Percentiles rank a stretch among this genome's conserved stretches.
Conservation (phyloP, 306 rosid genomes). For the Cicer chorassanicum region DNA sequence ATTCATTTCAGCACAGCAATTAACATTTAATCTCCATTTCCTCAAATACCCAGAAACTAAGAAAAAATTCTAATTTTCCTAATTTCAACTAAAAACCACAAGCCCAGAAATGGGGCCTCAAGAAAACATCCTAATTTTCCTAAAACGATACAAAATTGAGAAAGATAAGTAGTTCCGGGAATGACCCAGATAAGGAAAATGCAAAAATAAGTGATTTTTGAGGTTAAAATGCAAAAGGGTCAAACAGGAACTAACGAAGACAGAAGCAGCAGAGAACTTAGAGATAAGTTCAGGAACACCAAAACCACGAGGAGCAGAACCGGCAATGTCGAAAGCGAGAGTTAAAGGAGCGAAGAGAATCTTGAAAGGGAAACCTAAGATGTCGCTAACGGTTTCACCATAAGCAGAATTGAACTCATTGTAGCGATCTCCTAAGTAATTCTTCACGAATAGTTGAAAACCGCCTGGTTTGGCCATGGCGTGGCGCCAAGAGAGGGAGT, state of each 20-base stretch:
- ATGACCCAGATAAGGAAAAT: slow-evolving; percentile 31
- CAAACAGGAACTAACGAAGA: slow-evolving; percentile 65
- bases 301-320: slow-evolving; percentile 94
- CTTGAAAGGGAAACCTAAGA: slow-evolving; percentile 78
- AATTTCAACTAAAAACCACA: slow-evolving; percentile 26
- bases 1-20: background rate
- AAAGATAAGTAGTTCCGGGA: background rate
- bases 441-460: slow-evolving; percentile 55
- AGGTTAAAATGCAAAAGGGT: background rate
- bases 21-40: slow-evolving; percentile 7
- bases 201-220: background rate
- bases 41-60: slow-evolving; percentile 16
- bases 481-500: slow-evolving; percentile 37
- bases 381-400: slow-evolving; percentile 72
- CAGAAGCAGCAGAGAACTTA: slow-evolving; percentile 82
- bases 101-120: slow-evolving; percentile 3
- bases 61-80: background rate
- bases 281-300: slow-evolving; percentile 94
- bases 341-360: slow-evolving; percentile 80
- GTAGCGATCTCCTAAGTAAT: slow-evolving; percentile 61
- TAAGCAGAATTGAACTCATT: slow-evolving; percentile 58
- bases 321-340: slow-evolving; percentile 77
- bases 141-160: slow-evolving; percentile 3
- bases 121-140: slow-evolving; percentile 18
- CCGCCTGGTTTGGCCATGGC: slow-evolving; percentile 62